These are phyloP conservation scores for Pezicula radicicola DNA, from an alignment of 2,329 filamentous ascomycete genomes.

Conservation along the genomic window DNA sequence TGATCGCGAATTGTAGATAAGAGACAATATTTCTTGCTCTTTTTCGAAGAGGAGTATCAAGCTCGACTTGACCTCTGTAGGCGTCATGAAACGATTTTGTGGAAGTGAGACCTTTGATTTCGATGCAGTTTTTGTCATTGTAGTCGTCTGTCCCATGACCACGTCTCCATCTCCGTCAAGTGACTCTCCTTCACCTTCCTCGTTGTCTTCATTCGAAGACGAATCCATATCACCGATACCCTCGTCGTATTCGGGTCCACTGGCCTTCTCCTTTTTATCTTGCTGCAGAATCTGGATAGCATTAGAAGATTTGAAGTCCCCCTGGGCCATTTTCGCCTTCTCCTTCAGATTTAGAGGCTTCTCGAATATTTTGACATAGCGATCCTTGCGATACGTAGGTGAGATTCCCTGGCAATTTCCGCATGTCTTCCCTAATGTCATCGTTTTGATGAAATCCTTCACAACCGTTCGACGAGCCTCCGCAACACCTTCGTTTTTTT, in stretches of 20 bases:
- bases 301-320: conserved; percentile 47
- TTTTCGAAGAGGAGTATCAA: conserved; percentile 79
- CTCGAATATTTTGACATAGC: conserved; percentile 90
- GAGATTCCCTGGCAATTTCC: conserved; percentile 65
- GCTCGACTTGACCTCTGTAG: conserved; percentile 78
- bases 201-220: conserved; percentile 43
- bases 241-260: conserved; percentile 53
- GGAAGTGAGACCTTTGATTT: conserved; percentile 35
- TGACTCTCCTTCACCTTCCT: conserved; percentile 41
- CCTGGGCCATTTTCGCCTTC: conserved; percentile 71
- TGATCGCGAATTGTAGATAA: conserved; percentile 77
- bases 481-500: conserved; percentile 80
- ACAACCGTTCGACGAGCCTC: conserved; percentile 74
- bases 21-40: conserved; percentile 76
- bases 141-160: conserved; percentile 49
- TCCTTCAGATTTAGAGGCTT: conserved; percentile 74
- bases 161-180: conserved; percentile 54
- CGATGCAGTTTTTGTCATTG: conserved; percentile 30
- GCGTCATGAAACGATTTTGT: conserved; percentile 72
- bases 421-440: conserved; percentile 70
- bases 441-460: conserved; percentile 75
- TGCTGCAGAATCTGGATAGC: conserved; percentile 34
- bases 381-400: conserved; percentile 83
- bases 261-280: conserved; percentile 31
- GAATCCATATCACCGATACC: conserved; percentile 64